Base-by-base conservation (phyloP, 257 asterid species). In the Forsythia suspensa region DNA sequence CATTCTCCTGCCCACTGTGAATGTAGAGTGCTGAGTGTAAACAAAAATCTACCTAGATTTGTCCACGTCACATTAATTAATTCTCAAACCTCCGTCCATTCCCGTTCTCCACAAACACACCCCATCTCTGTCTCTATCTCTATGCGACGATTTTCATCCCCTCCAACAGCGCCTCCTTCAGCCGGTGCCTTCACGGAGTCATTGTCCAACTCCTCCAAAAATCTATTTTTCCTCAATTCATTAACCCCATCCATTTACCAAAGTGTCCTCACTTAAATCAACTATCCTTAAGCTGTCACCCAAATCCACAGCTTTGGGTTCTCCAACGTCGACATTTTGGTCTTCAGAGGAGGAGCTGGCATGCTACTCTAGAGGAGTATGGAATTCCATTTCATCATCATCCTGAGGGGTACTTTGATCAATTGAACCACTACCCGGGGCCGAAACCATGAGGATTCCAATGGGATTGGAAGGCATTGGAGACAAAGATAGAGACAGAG, bases 361-460 rank as follows among this genome's bases (percentile, higher is more conserved):
- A 80, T 79, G 74, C 16, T 82, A 84, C 87, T 78, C 85, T 46
- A 87, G 87, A 21, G 87, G 91, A 51, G 89, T 87, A 81, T 70
- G 83, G 73, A 79, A 85, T 4, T 55, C 65, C 34, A 51, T 81
- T 6, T 81, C 77, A 36, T 81, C 80, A 13, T 81, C 91, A 73
- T 79, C 87, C 8, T 70, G 39, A 2, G 72, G 55, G 5, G 16
- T 70, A 70, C 8, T 39, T 3, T 73, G 40, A 0, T 44, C 40
- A 37, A 36, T 59, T 10, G 88, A 68, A 57, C 21, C 40, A 44
- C 80, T 84, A 51, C 66, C 81, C 0, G 83, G 73, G 71, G 44
- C 70, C 8, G 90, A 76, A 55, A 84, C 74, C 87, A 86, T 79
- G 59, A 72, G 16, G 80, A 86, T 79, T 46, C 37, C 80, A 43